These are phyloP conservation scores for Macadamia integrifolia DNA, from an alignment of 164 flowering plant species.

Conservation along the genomic window DNA sequence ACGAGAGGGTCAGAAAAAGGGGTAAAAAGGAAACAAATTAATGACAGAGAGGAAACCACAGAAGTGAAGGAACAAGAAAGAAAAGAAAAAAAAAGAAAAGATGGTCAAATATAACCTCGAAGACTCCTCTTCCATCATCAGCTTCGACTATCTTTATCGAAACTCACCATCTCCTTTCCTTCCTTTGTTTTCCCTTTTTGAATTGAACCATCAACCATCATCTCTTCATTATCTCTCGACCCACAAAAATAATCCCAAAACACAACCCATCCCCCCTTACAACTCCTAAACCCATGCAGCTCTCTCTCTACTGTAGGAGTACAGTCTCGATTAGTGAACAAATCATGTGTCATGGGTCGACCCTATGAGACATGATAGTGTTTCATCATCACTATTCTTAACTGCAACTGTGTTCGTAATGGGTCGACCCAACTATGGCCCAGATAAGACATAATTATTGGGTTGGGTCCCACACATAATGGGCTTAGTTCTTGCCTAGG, in stretches of 20 bases:
- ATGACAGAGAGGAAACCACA: constrained; percentile 8
- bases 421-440: too few species aligned
- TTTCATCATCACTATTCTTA: too few species aligned
- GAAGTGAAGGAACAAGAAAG: constrained; percentile 16
- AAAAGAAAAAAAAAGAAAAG: constrained; percentile 36
- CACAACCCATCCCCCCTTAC: too few species aligned
- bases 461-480: too few species aligned
- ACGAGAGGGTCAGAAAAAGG: constrained; percentile 5
- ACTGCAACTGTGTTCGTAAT: too few species aligned
- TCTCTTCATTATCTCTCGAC: constrained; percentile 1
- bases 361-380: too few species aligned
- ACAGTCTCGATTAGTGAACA: too few species aligned
- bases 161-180: constrained; percentile 38
- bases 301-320: neutral
- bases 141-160: constrained; percentile 80
- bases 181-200: constrained; percentile 12
- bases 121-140: constrained; percentile 73
- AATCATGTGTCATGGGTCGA: too few species aligned
- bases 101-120: constrained; percentile 85
- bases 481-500: too few species aligned
- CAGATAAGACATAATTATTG: too few species aligned
- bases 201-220: constrained; percentile 1
- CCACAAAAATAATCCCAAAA: constrained; percentile 10
- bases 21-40: neutral
- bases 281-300: neutral